Percentiles rank a stretch among this genome's conserved stretches.
Evolutionary conservation across 495 filamentous ascomycete species (phyloP).

Genomic region (Chaetomium tenue): DNA sequence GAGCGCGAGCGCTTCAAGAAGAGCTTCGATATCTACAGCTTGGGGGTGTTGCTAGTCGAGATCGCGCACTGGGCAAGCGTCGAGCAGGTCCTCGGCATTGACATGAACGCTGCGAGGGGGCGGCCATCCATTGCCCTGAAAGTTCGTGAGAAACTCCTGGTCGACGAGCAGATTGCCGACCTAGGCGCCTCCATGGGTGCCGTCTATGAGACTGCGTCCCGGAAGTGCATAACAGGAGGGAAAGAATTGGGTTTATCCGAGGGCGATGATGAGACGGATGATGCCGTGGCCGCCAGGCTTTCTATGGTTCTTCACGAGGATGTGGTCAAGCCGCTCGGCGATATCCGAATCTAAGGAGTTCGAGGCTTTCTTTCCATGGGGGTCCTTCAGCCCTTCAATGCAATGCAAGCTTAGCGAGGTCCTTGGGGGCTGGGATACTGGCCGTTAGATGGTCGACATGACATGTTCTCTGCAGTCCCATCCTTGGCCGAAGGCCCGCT

Average conservation of each 20-base stretch:
- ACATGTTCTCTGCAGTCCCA: not conserved
- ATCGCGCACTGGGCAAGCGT: conserved; percentile 54
- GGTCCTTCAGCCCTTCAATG: not conserved
- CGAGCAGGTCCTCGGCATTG: conserved; percentile 47
- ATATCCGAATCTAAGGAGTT: conserved; percentile 33
- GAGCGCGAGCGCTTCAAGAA: conserved; percentile 45
- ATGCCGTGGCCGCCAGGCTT: conserved; percentile 33
- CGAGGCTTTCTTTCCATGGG: not conserved
- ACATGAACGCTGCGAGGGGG: conserved; percentile 28
- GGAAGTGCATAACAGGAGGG: conserved; percentile 37
- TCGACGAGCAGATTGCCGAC: conserved; percentile 30
- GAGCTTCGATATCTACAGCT: conserved; percentile 55
- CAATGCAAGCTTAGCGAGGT: not conserved
- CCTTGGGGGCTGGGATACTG: not conserved
- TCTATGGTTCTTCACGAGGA: conserved; percentile 39
- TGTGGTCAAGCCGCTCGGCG: conserved; percentile 40
- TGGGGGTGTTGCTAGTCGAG: conserved; percentile 55
- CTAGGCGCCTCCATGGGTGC: conserved; percentile 38
- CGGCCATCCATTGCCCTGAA: conserved; percentile 34
- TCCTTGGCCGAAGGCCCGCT: not conserved
- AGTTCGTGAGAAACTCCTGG: conserved; percentile 33
- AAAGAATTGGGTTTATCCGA: conserved; percentile 31
- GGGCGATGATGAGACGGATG: conserved; percentile 38
- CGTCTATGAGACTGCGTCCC: conserved; percentile 35
- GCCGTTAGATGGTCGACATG: not conserved